Base-by-base conservation (phyloP, 2,329 filamentous ascomycete genomes). In the Calycina marina region DNA sequence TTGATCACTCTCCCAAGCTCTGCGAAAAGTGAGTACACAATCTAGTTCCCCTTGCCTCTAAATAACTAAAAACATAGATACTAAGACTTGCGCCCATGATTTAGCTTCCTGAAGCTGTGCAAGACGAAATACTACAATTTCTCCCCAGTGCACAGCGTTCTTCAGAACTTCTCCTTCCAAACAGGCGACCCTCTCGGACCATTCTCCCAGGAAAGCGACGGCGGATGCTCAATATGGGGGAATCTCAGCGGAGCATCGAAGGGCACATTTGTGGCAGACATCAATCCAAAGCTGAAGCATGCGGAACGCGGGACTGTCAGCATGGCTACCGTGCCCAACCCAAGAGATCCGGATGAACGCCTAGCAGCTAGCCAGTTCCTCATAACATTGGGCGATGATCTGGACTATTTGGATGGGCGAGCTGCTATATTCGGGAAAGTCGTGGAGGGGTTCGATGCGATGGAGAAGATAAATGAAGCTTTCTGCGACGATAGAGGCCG, bases 61-160 rank as follows among this genome's bases (percentile, higher is more conserved):
- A 41, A 35, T 49, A 50, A 61, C 71, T 75, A 62, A 77, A 62
- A 54, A 55, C 55, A 39, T 50, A 40, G 53, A 59, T 50, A 62
- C 63, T 65, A 62, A 74, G 63, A 63, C 49, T 44, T 56, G n/a
- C 50, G 20, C 50, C 47, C 46, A 37, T 50, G 46, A 50, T 54
- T 41, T 57, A 92, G 84, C 67, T 96, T 98, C 57, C 65, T 98
- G 36, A 96, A 98, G 67, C 81, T 98, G 47, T 94, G 90, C 72
- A 96, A 96, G 62, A 66, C 85, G 59, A 98, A 94, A 63, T 98
- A 96, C 62, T 98, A 94, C 73, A 96, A 96, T 63, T 96, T 92
- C 56, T 77, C 85, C 4, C 90, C 88, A 15, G 63, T 96, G 34
- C 83, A 94, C 60, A 85, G 78, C 44, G 72, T 98, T 22, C 90